Conservation (phyloP, 2,329 filamentous ascomycete species). For the Neoascochyta sp. region DNA sequence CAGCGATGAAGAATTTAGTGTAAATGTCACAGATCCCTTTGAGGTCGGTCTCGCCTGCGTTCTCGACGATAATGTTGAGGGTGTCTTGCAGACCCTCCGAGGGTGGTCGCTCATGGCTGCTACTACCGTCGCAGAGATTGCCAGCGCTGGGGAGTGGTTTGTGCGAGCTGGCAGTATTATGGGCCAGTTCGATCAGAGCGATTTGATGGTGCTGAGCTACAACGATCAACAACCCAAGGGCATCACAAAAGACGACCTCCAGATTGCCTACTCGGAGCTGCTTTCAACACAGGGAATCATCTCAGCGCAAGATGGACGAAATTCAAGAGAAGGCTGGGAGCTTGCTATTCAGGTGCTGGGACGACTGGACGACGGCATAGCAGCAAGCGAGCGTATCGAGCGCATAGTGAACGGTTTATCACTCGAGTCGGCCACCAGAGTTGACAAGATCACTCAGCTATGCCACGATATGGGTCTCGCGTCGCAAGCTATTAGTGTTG, state of each 20-base stretch:
- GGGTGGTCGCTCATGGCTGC: slow-evolving; percentile 78
- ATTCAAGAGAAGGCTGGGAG: slow-evolving; percentile 72
- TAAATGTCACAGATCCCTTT: slow-evolving; percentile 70
- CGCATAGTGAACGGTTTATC: slow-evolving; percentile 71
- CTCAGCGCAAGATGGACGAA: slow-evolving; percentile 26
- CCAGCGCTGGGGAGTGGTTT: slow-evolving; percentile 79
- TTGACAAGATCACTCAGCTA: slow-evolving; percentile 77
- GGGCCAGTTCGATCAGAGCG: slow-evolving; percentile 72
- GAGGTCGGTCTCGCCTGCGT: slow-evolving; percentile 79
- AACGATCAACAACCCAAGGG: slow-evolving; percentile 26
- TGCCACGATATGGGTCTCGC: slow-evolving; percentile 75
- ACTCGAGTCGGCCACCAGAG: slow-evolving; percentile 64
- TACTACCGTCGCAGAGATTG: slow-evolving; percentile 76
- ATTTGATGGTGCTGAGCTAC: slow-evolving; percentile 77
- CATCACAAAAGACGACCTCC: slow-evolving; percentile 73
- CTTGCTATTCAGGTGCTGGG: slow-evolving; percentile 78
- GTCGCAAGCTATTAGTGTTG: slow-evolving; percentile 73
- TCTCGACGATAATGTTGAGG: slow-evolving; percentile 78
- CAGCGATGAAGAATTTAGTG: slow-evolving; percentile 63
- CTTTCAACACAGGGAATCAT: slow-evolving; percentile 49
- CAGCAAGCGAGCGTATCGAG: slow-evolving; percentile 69
- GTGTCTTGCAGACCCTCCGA: slow-evolving; percentile 68
- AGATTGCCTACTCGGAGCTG: slow-evolving; percentile 71
- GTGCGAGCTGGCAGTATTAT: slow-evolving; percentile 52
- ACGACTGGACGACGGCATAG: slow-evolving; percentile 69